Conservation (phyloP, 805 yeast genomes). For the Wickerhamomyces sydowiorum region DNA sequence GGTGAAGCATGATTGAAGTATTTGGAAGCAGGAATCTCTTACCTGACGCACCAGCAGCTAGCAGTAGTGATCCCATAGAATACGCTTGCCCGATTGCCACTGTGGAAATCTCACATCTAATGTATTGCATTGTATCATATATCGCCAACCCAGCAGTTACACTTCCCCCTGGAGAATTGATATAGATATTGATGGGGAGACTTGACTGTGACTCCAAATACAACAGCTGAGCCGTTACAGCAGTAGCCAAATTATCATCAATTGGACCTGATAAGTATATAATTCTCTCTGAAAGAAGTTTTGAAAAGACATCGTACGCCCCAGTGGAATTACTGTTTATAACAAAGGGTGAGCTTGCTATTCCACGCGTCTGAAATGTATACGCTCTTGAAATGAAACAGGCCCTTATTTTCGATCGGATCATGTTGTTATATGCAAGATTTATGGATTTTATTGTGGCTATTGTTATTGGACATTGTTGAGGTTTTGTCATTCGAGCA, state of each 20-base stretch:
- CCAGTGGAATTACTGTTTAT: background rate
- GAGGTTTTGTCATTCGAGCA: too few species aligned
- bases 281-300: conserved; percentile 21
- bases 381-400: too few species aligned
- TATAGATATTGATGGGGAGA: conserved; percentile 19
- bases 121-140: conserved; percentile 30
- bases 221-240: conserved; percentile 22
- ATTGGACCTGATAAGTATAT: conserved; percentile 23
- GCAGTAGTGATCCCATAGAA: conserved; percentile 27
- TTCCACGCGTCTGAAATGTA: background rate
- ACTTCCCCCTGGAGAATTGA: conserved; percentile 29
- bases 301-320: conserved; percentile 12
- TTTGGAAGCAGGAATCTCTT: conserved; percentile 25
- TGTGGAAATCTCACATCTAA: conserved; percentile 26
- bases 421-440: too few species aligned
- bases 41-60: conserved; percentile 25
- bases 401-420: too few species aligned
- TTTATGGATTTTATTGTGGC: too few species aligned
- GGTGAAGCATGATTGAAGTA: conserved; percentile 29
- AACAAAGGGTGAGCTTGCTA: background rate
- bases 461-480: too few species aligned
- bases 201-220: conserved; percentile 20
- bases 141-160: conserved; percentile 29
- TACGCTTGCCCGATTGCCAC: conserved; percentile 30
- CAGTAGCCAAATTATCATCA: conserved; percentile 17